These are phyloP conservation scores for Phyllosticta citrichinensis DNA, from an alignment of 2,329 filamentous ascomycete genomes.

Conservation along the genomic window DNA sequence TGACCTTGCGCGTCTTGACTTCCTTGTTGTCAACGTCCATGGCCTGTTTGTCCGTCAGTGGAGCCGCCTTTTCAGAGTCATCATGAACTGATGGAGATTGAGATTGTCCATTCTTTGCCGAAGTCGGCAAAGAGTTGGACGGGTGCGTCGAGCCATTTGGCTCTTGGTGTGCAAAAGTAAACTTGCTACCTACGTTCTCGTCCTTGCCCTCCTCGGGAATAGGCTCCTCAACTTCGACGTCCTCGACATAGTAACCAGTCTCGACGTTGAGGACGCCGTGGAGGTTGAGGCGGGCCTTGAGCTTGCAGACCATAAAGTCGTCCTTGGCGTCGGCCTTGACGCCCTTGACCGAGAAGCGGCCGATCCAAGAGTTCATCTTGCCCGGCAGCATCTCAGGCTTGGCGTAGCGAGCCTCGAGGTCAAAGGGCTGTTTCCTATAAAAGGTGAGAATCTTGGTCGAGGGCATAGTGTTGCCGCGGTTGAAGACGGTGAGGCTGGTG, in stretches of 20 bases:
- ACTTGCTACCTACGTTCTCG: conserved; percentile 32
- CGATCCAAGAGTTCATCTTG: conserved; percentile 89
- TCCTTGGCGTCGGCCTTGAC: conserved; percentile 89
- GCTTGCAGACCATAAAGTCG: conserved; percentile 99
- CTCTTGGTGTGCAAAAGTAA: not conserved
- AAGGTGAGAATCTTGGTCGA: conserved; percentile 99
- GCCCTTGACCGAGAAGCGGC: conserved; percentile 93
- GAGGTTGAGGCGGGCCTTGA: conserved; percentile 93
- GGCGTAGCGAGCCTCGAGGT: conserved; percentile 88
- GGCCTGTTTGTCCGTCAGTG: conserved; percentile 17
- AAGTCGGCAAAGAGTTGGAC: not conserved
- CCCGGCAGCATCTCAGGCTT: conserved; percentile 79
- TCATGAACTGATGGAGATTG: not conserved
- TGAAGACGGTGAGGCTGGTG: conserved; percentile 93
- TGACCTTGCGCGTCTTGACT: conserved; percentile 86
- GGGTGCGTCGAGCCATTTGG: not conserved
- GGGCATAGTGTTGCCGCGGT: conserved; percentile 91
- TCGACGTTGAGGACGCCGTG: conserved; percentile 95
- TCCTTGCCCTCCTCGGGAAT: conserved; percentile 55
- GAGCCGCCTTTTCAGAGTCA: not conserved
- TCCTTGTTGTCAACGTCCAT: conserved; percentile 38
- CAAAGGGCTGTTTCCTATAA: conserved; percentile 96
- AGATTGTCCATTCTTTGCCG: not conserved
- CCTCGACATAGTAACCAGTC: conserved; percentile 95
- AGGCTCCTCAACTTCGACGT: conserved; percentile 93